Base-by-base conservation (phyloP, 1,139 yeast genomes). In the Yamadazyma diospyri region DNA sequence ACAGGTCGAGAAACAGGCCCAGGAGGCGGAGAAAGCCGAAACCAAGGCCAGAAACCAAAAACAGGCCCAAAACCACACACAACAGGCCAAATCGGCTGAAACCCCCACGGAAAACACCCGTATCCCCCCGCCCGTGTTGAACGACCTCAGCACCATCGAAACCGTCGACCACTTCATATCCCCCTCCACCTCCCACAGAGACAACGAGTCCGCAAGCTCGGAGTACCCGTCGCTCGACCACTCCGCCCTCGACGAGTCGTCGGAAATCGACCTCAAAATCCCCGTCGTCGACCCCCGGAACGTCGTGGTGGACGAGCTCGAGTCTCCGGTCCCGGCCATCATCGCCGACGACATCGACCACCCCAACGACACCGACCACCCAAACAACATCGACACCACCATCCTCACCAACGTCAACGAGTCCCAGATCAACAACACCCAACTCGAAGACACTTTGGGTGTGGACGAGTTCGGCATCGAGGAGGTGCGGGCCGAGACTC, bases 331-430 rank as follows among this genome's bases (percentile, higher is more conserved):
- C 4, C n/a, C n/a, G n/a, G n/a, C n/a, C n/a, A n/a, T n/a, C n/a
- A n/a, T n/a, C n/a, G n/a, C n/a, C n/a, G n/a, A n/a, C n/a, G 34
- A 23, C 2, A 32, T 42, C 10, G 40, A 37, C 4, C 31, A 41
- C 3, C 26, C 52, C 3, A 48, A 52, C 22, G 51, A 53, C 36
- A 44, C 52, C 6, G 59, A 57, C 36, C 62, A 58, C 30, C 36
- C 52, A 16, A 61, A 56, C 24, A 43, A 49, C 39, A 47, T 47
- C 30, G 31, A 37, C n/a, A 17, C 22, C 10, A 7, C 15, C 4
- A 12, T 7, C 19, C 6, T 11, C 13, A 34, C 34, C 11, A 24
- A 27, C 21, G 23, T 34, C n/a, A 31, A 34, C 27, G 37, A 34
- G 6, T 30, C 37, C 6, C 32, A 34, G 24, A 30, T 34, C 11